Evolutionary conservation across 306 rosid genomes (phyloP).

Genomic region (Dalbergia cultrata): DNA sequence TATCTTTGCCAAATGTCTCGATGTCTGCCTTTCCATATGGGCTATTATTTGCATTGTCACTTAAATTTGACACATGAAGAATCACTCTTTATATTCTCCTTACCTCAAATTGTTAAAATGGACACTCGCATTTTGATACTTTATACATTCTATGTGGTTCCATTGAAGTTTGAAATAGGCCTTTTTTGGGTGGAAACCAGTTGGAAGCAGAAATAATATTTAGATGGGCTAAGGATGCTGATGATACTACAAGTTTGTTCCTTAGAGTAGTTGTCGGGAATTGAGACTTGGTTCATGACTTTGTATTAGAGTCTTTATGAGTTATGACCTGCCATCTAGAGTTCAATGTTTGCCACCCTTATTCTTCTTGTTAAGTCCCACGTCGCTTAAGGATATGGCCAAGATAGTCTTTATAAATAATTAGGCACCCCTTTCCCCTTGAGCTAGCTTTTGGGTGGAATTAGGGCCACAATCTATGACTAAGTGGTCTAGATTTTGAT

Average conservation of each 20-base stretch:
- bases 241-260: neutral
- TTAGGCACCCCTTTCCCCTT: no score
- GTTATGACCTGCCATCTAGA: no score
- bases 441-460: no score
- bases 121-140: neutral
- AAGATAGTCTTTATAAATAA: no score
- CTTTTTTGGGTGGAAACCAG: neutral
- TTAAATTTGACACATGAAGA: neutral
- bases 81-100: slow-evolving; percentile 22
- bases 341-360: no score
- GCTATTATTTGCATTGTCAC: slow-evolving; percentile 22
- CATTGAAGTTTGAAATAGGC: neutral
- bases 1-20: slow-evolving; percentile 47
- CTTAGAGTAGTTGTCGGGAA: no score
- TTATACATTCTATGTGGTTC: neutral
- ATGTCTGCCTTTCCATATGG: slow-evolving; percentile 7
- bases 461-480: no score
- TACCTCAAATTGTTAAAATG: slow-evolving; percentile 10
- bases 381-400: no score
- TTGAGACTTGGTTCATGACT: no score
- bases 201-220: slow-evolving; percentile 1
- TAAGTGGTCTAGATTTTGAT: no score
- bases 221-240: neutral
- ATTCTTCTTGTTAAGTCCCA: no score
- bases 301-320: no score